These are phyloP conservation scores for Herpomyces periplanetae DNA, from an alignment of 2,329 filamentous ascomycete genomes.

Conservation along the genomic window DNA sequence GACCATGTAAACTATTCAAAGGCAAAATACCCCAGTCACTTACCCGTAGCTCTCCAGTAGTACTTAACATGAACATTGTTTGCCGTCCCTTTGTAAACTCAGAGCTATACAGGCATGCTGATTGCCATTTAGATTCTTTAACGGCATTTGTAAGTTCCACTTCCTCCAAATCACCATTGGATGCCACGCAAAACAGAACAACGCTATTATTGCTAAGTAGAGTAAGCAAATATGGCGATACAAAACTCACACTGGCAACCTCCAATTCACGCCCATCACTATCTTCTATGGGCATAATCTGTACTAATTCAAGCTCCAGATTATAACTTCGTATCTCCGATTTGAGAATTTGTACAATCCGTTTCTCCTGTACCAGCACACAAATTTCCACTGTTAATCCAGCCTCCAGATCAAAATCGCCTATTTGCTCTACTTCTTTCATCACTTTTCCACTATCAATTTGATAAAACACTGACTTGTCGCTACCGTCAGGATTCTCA, in stretches of 20 bases:
- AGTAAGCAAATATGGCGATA: constrained; percentile 48
- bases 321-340: constrained; percentile 71
- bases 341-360: constrained; percentile 53
- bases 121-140: constrained; percentile 29
- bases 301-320: constrained; percentile 46
- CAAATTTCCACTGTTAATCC: constrained; percentile 57
- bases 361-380: constrained; percentile 34
- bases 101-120: constrained; percentile 31
- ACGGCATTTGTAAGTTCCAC: constrained; percentile 20
- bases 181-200: constrained; percentile 37
- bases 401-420: constrained; percentile 65
- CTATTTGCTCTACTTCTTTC: constrained; percentile 40
- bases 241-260: constrained; percentile 41
- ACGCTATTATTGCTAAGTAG: constrained; percentile 47
- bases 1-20: too few relatives aligned
- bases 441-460: constrained; percentile 30
- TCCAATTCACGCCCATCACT: constrained; percentile 49
- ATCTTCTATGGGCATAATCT: constrained; percentile 72
- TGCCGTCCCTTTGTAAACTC: constrained; percentile 12
- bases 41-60: constrained; percentile 32
- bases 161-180: constrained; percentile 49
- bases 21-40: constrained; percentile 7
- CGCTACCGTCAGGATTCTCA: constrained; percentile 19
- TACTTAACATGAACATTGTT: constrained; percentile 35
- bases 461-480: constrained; percentile 37